Conservation (phyloP, 331 rosid genomes). For the Rhamnella rubrinervis region DNA sequence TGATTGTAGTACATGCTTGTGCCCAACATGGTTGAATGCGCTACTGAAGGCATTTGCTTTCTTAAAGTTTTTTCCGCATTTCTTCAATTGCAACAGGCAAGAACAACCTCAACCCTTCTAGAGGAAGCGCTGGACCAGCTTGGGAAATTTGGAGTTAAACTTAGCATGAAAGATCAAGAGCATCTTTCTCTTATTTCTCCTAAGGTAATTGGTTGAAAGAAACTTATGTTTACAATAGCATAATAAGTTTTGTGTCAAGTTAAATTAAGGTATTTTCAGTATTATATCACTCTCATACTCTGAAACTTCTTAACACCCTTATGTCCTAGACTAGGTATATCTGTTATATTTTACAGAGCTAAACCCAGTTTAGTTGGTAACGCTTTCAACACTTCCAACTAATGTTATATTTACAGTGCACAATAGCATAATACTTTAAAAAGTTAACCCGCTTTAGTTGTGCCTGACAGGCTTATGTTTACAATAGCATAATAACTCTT, state of each 20-base stretch:
- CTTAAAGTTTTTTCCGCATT: slow-evolving; percentile 54
- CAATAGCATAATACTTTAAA: no score
- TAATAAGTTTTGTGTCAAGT: not conserved
- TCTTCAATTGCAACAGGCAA: slow-evolving; percentile 49
- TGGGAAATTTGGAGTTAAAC: slow-evolving; percentile 46
- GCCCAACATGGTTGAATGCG: slow-evolving; percentile 85
- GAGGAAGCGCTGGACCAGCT: slow-evolving; percentile 59
- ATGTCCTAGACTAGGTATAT: not conserved
- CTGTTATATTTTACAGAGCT: not conserved
- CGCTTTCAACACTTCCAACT: no score
- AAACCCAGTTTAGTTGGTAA: no score
- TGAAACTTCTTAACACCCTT: not conserved
- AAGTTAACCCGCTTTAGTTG: no score
- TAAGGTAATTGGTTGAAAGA: slow-evolving; percentile 41
- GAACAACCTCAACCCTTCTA: slow-evolving; percentile 29
- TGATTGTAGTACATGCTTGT: slow-evolving; percentile 47
- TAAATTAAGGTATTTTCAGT: not conserved
- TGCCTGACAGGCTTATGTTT: no score
- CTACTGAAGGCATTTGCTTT: slow-evolving; percentile 70
- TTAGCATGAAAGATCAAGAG: slow-evolving; percentile 53
- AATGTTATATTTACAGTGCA: no score
- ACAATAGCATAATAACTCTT: no score
- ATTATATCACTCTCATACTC: not conserved
- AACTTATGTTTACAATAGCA: not conserved
- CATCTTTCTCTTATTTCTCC: slow-evolving; percentile 68